Conservation (phyloP, 352 stramenopile genomes). For the Phytophthora cajani region DNA sequence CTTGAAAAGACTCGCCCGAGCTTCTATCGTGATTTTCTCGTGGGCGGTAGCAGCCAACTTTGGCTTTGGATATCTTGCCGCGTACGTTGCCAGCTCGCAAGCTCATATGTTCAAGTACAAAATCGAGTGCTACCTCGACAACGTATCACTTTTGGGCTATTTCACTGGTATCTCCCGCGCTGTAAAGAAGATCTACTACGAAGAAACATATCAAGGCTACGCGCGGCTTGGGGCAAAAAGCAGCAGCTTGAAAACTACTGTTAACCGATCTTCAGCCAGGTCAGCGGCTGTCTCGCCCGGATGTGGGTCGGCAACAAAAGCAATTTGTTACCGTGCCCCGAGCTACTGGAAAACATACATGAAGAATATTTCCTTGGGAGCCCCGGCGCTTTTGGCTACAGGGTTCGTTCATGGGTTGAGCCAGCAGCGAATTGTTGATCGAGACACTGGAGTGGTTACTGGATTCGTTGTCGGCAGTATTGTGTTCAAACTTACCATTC, state of each 20-base stretch:
- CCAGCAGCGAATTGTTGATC: neutral
- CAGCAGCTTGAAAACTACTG: neutral
- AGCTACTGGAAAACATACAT: neutral
- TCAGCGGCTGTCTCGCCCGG: neutral
- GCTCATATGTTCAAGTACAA: constrained; percentile 1
- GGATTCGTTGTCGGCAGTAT: constrained; percentile 1
- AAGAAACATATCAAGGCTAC: neutral
- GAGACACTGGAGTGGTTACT: neutral
- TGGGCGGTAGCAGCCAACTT: neutral
- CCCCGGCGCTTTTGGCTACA: neutral
- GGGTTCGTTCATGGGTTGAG: neutral
- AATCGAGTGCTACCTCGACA: constrained; percentile 2
- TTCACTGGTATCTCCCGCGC: neutral
- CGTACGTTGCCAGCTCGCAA: neutral
- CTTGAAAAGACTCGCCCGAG: neutral
- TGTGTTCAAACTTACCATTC: neutral
- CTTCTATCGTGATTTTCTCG: neutral
- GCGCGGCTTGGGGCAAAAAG: neutral
- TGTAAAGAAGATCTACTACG: constrained; percentile 4
- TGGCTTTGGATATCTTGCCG: neutral
- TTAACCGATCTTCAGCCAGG: neutral
- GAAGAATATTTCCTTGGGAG: neutral
- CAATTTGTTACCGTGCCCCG: neutral
- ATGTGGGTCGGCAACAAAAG: neutral
- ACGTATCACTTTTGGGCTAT: constrained; percentile 2